phyloP scores from a whole-genome alignment of 805 yeast genomes.

The Saccharomycopsis oosterbeekiorum region DNA sequence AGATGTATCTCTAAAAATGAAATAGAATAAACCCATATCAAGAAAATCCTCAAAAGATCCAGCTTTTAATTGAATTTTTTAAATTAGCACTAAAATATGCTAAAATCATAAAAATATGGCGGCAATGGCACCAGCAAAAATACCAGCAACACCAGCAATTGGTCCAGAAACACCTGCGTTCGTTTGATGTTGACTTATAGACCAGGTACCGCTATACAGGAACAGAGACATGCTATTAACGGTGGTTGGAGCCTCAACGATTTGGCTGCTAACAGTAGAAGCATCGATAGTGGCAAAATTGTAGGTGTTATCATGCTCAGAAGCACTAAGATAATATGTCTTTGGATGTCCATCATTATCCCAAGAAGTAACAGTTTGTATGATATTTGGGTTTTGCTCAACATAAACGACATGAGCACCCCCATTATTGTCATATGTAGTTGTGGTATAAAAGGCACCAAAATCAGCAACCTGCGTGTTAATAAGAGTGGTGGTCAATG shows the following conservation, averaged over 20 bases:
- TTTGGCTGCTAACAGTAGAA: constrained; percentile 3
- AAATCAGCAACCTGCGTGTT: constrained; percentile 7
- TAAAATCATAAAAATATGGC: background rate
- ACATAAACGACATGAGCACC: constrained; percentile 5
- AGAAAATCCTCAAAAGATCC: background rate
- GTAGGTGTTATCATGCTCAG: constrained; percentile 1
- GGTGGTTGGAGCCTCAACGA: constrained; percentile 9
- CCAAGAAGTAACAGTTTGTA: constrained; percentile 12
- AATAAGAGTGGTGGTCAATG: constrained; percentile 10
- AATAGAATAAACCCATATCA: background rate
- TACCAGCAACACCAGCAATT: constrained; percentile 3
- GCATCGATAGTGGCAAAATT: background rate
- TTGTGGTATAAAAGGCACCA: constrained; percentile 13
- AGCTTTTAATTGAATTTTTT: background rate
- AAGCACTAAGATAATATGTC: constrained; percentile 12
- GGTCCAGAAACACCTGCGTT: constrained; percentile 9
- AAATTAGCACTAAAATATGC: background rate
- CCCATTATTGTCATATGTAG: constrained; percentile 14
- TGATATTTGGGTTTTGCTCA: constrained; percentile 6
- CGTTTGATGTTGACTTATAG: background rate
- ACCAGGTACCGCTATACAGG: background rate
- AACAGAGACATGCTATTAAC: background rate
- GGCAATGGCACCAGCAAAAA: background rate
- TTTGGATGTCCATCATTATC: constrained; percentile 14
- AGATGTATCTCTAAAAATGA: background rate